These are phyloP conservation scores for Bryoerythrophyllum caledonicum DNA, from an alignment of 225 moss, liverwort and hornwort species.

Conservation along the genomic window DNA sequence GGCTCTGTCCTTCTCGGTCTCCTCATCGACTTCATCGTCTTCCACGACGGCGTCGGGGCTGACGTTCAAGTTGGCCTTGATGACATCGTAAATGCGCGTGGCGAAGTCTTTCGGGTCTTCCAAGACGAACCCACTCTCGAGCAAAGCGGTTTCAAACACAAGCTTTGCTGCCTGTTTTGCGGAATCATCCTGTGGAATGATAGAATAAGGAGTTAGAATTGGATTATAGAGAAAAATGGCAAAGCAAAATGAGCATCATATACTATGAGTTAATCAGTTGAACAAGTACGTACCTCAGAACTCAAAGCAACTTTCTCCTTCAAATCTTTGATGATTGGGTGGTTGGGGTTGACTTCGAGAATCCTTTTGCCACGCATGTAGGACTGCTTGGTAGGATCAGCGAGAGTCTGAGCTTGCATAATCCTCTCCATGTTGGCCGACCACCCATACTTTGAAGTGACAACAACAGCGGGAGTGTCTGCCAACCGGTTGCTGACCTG, in stretches of 20 bases:
- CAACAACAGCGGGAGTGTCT: conserved; percentile 92
- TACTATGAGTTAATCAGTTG: not conserved
- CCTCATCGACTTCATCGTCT: conserved; percentile 70
- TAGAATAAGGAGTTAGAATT: not conserved
- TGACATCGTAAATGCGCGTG: conserved; percentile 72
- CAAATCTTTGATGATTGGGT: conserved; percentile 95
- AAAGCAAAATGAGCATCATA: not conserved
- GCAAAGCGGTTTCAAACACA: conserved; percentile 82
- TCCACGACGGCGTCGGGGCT: conserved; percentile 77
- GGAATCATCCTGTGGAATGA: conserved; percentile 65
- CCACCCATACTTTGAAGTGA: conserved; percentile 97
- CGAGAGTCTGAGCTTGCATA: conserved; percentile 96
- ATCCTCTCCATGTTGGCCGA: conserved; percentile 99
- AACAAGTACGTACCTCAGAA: conserved; percentile 53
- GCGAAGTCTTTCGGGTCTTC: conserved; percentile 96
- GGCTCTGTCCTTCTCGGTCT: conserved; percentile 44
- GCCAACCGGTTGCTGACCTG: conserved; percentile 92
- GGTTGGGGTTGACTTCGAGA: conserved; percentile 92
- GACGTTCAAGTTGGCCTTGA: conserved; percentile 80
- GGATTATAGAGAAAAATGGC: not conserved
- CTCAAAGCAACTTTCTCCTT: conserved; percentile 77
- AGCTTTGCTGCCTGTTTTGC: conserved; percentile 84
- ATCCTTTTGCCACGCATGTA: conserved; percentile 96
- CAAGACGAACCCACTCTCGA: conserved; percentile 92
- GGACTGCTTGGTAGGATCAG: conserved; percentile 86